Evolutionary conservation across 768 basidiomycete genomes (phyloP).

Genomic region (Hygrophorus russula): DNA sequence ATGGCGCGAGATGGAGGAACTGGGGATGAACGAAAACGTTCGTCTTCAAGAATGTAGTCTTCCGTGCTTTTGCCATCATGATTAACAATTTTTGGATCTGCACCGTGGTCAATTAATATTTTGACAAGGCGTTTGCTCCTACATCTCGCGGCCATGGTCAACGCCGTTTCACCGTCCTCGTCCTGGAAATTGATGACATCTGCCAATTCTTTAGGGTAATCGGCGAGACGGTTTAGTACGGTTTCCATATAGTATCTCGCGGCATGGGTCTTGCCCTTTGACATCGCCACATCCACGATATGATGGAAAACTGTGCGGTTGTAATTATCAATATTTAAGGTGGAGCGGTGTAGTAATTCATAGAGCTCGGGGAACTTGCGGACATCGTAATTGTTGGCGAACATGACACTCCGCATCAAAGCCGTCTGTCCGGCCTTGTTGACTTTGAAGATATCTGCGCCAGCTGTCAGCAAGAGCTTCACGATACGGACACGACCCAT

Average conservation of each 20-base stretch:
- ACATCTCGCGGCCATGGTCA: slow-evolving; percentile 94
- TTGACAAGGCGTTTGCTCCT: slow-evolving; percentile 93
- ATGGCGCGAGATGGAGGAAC: slow-evolving; percentile 56
- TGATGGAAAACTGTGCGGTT: slow-evolving; percentile 98
- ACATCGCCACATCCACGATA: slow-evolving; percentile 93
- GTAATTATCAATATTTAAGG: slow-evolving; percentile 95
- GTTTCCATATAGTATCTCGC: slow-evolving; percentile 99
- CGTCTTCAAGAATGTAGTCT: slow-evolving; percentile 98
- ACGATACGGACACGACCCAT: slow-evolving; percentile 97
- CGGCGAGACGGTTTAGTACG: slow-evolving; percentile 72
- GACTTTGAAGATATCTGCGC: slow-evolving; percentile 94
- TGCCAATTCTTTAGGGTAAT: slow-evolving; percentile 91
- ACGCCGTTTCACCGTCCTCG: slow-evolving; percentile 95
- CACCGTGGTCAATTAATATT: slow-evolving; percentile 90
- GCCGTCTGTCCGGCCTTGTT: slow-evolving; percentile 96
- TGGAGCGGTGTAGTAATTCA: slow-evolving; percentile 93
- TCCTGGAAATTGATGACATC: slow-evolving; percentile 99
- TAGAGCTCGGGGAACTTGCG: slow-evolving; percentile 98
- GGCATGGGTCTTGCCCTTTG: slow-evolving; percentile 95
- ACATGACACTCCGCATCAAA: slow-evolving; percentile 98
- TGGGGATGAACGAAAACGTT: slow-evolving; percentile 90
- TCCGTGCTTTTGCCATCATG: slow-evolving; percentile 94
- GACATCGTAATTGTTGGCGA: slow-evolving; percentile 98
- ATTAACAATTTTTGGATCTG: slow-evolving; percentile 90
- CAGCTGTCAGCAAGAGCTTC: slow-evolving; percentile 85